Conservation (phyloP, 306 rosid genomes). For the Morella rubra region DNA sequence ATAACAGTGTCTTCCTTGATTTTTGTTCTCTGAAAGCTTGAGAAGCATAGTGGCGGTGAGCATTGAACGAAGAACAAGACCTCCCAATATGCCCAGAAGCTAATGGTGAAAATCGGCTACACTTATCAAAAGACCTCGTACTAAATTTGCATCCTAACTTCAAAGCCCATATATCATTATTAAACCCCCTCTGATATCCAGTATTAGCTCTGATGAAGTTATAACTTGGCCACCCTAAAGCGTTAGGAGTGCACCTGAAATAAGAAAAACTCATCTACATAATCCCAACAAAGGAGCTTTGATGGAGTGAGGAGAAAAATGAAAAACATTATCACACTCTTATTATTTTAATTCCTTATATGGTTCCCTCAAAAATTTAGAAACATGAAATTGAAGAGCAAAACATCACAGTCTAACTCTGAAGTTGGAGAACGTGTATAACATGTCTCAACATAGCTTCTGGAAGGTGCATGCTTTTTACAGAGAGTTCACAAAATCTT, state of each 20-base stretch:
- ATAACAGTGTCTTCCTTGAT: constrained; percentile 67
- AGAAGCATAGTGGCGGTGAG: constrained; percentile 50
- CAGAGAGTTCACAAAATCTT: not conserved
- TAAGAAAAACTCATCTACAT: constrained; percentile 24
- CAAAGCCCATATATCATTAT: constrained; percentile 24
- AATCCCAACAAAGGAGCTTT: constrained; percentile 12
- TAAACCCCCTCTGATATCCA: constrained; percentile 36
- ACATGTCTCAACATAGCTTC: not conserved
- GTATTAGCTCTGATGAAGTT: constrained; percentile 24
- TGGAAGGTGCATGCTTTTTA: not conserved
- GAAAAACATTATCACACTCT: not conserved
- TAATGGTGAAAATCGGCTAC: constrained; percentile 37
- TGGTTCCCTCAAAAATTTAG: not conserved
- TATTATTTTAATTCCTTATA: too few relatives aligned
- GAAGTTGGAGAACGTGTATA: not conserved
- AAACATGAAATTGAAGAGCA: not conserved
- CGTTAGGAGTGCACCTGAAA: constrained; percentile 44
- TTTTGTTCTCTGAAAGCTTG: constrained; percentile 56
- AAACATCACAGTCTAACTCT: not conserved
- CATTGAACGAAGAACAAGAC: constrained; percentile 38
- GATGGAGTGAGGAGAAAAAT: not conserved
- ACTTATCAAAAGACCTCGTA: constrained; percentile 37
- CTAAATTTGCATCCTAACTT: constrained; percentile 36
- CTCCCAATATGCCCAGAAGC: constrained; percentile 41
- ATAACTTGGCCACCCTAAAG: constrained; percentile 36